These are phyloP conservation scores for Paxillus ammoniavirescens DNA, from an alignment of 768 basidiomycete species.

Conservation along the genomic window DNA sequence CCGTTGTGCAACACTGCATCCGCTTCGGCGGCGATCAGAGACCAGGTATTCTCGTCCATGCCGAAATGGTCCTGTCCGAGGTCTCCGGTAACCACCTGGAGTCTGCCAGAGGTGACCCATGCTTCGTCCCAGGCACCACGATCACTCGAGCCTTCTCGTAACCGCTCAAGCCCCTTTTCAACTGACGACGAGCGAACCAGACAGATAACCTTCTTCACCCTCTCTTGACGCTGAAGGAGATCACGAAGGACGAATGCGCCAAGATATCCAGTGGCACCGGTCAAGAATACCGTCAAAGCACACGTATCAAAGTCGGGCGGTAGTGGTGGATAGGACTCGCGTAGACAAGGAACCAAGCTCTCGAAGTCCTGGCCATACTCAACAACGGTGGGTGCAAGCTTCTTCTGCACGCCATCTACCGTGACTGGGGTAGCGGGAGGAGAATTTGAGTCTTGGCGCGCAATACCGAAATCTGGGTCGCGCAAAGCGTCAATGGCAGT, in stretches of 20 bases:
- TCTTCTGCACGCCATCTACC: conserved; percentile 14
- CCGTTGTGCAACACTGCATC: conserved; percentile 94
- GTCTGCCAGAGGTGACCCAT: conserved; percentile 65
- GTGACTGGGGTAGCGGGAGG: conserved; percentile 14
- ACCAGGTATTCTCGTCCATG: conserved; percentile 62
- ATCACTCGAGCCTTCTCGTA: conserved; percentile 70
- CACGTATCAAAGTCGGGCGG: conserved; percentile 53
- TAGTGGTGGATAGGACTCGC: conserved; percentile 58
- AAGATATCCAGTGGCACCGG: conserved; percentile 95
- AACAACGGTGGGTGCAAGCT: conserved; percentile 32
- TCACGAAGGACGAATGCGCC: conserved; percentile 90
- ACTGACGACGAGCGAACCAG: conserved; percentile 75
- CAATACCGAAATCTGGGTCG: conserved; percentile 79
- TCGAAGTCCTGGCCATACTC: conserved; percentile 83
- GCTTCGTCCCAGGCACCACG: conserved; percentile 86
- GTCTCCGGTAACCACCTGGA: conserved; percentile 87
- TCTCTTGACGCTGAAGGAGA: conserved; percentile 57
- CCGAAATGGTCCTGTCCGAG: conserved; percentile 76
- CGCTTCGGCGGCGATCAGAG: conserved; percentile 60
- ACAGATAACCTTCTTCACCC: conserved; percentile 86
- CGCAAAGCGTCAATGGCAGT: conserved; percentile 71
- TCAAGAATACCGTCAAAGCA: conserved; percentile 82
- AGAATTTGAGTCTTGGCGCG: conserved; percentile 29
- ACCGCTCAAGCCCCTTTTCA: conserved; percentile 62
- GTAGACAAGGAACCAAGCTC: conserved; percentile 55